Evolutionary conservation across 140 eudicot species (phyloP).

Genomic region (Stevia rebaudiana): DNA sequence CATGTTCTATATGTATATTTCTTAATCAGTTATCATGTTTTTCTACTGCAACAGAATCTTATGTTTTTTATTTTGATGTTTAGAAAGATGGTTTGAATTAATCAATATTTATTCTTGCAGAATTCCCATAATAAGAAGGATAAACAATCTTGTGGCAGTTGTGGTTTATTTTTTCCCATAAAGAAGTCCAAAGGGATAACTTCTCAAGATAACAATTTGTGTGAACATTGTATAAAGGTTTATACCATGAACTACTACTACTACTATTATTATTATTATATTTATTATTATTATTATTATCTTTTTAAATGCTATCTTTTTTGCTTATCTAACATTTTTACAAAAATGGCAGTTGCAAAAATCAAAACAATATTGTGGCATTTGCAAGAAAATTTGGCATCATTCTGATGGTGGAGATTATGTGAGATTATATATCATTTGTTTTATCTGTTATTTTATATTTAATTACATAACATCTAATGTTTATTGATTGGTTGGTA

Average conservation of each 20-base stretch:
- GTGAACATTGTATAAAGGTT: constrained; percentile 80
- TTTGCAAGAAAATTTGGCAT: constrained; percentile 90
- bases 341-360: constrained; percentile 47
- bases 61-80: background rate
- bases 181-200: constrained; percentile 40
- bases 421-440: constrained; percentile 48
- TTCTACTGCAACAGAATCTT: background rate
- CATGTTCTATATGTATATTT: background rate
- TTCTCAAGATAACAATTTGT: constrained; percentile 35
- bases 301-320: background rate
- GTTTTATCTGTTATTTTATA: background rate
- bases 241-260: too few relatives aligned
- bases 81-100: background rate
- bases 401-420: constrained; percentile 92
- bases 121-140: constrained; percentile 39
- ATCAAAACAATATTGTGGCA: constrained; percentile 87
- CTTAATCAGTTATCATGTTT: background rate
- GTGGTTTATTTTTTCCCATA: constrained; percentile 49
- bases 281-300: too few relatives aligned
- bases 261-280: too few relatives aligned
- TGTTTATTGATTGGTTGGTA: background rate
- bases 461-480: background rate
- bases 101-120: constrained; percentile 25
- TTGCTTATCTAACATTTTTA: background rate
- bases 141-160: constrained; percentile 51